These are phyloP conservation scores for Eucalyptus microcorys DNA, from an alignment of 345 rosid genomes.

Conservation along the genomic window DNA sequence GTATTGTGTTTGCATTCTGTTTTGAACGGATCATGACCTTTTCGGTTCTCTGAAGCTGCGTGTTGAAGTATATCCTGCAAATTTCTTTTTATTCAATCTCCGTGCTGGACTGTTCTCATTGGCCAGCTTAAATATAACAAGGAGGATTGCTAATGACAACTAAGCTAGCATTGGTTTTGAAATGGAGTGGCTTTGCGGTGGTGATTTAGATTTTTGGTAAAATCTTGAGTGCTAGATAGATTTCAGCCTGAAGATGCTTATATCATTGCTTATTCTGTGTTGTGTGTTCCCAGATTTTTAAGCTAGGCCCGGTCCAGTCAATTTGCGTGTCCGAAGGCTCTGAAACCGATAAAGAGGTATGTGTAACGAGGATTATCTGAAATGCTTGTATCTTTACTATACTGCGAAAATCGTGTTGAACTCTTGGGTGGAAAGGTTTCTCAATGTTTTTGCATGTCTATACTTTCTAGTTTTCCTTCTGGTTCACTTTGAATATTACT, in stretches of 20 bases:
- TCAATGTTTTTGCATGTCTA: neutral
- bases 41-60: neutral
- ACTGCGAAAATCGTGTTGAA: neutral
- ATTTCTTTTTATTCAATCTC: neutral
- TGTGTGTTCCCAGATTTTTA: constrained; percentile 45
- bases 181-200: neutral
- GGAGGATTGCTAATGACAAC: neutral
- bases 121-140: neutral
- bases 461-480: neutral
- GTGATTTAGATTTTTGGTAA: neutral
- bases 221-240: neutral
- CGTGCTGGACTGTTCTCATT: neutral
- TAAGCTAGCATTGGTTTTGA: neutral
- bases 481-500: neutral
- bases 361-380: neutral
- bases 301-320: constrained; percentile 58
- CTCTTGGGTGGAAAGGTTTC: neutral
- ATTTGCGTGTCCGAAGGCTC: constrained; percentile 53
- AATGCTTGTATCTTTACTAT: neutral
- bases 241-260: neutral
- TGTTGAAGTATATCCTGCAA: neutral
- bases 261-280: neutral
- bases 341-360: constrained; percentile 47
- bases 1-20: neutral
- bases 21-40: neutral